A percentile compares a stretch with the other conserved stretches of the same genome.
Evolutionary conservation across 768 basidiomycete genomes (phyloP).

Genomic region (Terana coerulea): DNA sequence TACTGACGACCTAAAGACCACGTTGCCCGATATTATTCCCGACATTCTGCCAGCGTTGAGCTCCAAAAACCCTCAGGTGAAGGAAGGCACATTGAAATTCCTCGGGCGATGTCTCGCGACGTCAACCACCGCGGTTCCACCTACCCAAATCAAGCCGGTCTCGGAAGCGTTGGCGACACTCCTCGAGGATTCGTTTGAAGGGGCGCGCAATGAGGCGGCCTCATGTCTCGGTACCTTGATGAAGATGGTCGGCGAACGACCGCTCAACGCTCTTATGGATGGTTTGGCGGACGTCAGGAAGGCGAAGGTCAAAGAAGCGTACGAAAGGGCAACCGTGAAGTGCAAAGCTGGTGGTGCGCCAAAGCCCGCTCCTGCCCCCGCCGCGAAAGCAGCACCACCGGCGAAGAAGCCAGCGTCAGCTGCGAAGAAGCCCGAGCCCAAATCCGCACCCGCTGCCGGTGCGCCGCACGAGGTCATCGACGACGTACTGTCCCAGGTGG

Average conservation of each 20-base stretch:
- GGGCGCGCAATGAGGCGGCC: constrained; percentile 88
- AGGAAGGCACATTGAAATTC: constrained; percentile 89
- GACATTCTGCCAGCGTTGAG: constrained; percentile 75
- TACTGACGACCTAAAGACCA: constrained; percentile 47
- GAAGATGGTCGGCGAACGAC: constrained; percentile 96
- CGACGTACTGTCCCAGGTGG: constrained; percentile 12
- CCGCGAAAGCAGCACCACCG: constrained; percentile 29
- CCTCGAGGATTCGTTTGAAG: constrained; percentile 86
- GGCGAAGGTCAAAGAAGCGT: constrained; percentile 91
- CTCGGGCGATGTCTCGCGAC: constrained; percentile 71
- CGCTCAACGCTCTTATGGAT: constrained; percentile 84
- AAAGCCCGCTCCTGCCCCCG: constrained; percentile 37
- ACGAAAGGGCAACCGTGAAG: constrained; percentile 88
- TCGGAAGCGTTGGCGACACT: constrained; percentile 71
- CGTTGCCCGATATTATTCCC: constrained; percentile 75
- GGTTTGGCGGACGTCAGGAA: constrained; percentile 82
- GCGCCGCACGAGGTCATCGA: constrained; percentile 11
- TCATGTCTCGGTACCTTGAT: constrained; percentile 83
- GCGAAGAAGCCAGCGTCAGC: constrained; percentile 34
- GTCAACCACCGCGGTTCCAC: constrained; percentile 66
- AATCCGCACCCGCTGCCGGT: not conserved
- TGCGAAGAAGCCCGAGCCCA: constrained; percentile 25
- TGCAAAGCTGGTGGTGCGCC: constrained; percentile 65
- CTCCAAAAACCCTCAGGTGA: constrained; percentile 95
- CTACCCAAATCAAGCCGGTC: constrained; percentile 75